phyloP scores from a whole-genome alignment of 345 rosid species.

The Ricinus communis region DNA sequence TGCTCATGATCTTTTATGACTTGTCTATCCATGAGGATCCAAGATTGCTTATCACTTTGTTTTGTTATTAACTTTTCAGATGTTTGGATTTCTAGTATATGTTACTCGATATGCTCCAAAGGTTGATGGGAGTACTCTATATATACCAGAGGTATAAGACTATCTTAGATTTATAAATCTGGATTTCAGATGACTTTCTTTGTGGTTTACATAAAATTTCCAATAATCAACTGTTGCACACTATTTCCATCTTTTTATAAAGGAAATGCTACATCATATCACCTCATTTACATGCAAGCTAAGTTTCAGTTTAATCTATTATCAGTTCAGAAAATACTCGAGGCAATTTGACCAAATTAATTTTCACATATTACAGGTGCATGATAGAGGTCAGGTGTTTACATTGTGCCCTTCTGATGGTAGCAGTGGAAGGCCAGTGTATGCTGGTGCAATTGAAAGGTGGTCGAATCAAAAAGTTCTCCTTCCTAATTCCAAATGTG shows the following conservation, averaged over 20 bases:
- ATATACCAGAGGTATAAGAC: slow-evolving; percentile 60
- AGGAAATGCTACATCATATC: neutral
- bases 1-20: neutral
- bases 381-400: slow-evolving; percentile 89
- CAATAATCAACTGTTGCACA: neutral
- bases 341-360: slow-evolving; percentile 1
- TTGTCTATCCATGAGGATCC: neutral
- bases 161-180: neutral
- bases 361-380: slow-evolving; percentile 52
- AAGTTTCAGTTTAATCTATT: neutral
- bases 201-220: neutral
- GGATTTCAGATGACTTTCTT: neutral
- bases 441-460: slow-evolving; percentile 65
- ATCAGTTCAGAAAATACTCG: neutral
- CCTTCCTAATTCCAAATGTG: slow-evolving; percentile 58
- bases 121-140: slow-evolving; percentile 47
- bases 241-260: neutral
- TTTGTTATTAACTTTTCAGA: slow-evolving; percentile 40
- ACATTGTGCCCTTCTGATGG: slow-evolving; percentile 51
- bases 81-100: slow-evolving; percentile 82
- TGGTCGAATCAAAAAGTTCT: slow-evolving; percentile 61
- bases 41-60: slow-evolving; percentile 18
- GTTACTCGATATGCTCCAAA: slow-evolving; percentile 48
- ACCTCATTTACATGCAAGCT: neutral
- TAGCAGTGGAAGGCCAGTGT: slow-evolving; percentile 41